These are phyloP conservation scores for Mycena epipterygia DNA, from an alignment of 768 basidiomycete genomes.

Conservation along the genomic window DNA sequence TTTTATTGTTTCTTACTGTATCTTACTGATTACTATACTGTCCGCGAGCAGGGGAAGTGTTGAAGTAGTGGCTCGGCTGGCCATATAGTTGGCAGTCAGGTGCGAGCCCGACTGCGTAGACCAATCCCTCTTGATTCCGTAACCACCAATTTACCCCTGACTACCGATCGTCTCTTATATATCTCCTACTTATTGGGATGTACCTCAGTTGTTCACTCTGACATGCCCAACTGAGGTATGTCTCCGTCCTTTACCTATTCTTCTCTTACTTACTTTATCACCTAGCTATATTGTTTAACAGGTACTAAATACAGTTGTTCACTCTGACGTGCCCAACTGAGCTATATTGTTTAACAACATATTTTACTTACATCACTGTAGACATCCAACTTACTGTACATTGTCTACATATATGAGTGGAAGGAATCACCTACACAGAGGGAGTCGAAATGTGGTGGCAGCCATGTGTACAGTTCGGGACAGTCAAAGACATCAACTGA, in stretches of 20 bases:
- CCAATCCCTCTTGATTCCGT: background rate
- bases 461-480: no score
- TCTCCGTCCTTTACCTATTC: background rate
- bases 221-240: background rate
- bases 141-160: background rate
- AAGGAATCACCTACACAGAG: no score
- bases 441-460: no score
- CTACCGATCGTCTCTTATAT: background rate
- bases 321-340: background rate
- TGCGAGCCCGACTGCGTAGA: background rate
- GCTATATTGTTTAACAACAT: background rate
- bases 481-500: no score
- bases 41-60: constrained; percentile 1
- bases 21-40: constrained; percentile 2
- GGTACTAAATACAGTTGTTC: background rate
- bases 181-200: background rate
- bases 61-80: background rate
- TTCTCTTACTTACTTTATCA: background rate
- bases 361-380: no score
- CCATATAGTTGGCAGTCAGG: background rate
- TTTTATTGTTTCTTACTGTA: background rate
- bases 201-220: background rate
- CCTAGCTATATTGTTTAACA: background rate
- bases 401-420: no score
- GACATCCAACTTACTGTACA: no score